Evolutionary conservation across 257 asterid species (phyloP), one percentile per base, ranked within the genome.

Genomic region (Avicennia marina): DNA sequence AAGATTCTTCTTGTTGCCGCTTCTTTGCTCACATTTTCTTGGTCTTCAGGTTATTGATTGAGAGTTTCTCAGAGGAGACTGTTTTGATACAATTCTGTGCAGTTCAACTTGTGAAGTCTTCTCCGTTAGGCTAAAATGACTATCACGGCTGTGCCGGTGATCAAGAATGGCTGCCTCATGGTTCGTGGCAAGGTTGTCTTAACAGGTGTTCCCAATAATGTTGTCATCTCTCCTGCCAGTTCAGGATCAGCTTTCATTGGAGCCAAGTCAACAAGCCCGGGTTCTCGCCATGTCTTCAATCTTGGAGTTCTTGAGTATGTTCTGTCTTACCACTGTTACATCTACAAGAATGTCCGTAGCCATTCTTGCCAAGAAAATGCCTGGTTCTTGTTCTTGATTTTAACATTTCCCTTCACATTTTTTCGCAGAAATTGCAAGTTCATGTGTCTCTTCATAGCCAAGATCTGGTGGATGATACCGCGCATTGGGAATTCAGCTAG

Each of bases 391-490:
- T 4, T 5, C 3, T 18, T 4, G 0, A 29, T 7, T 40, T 11
- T 22, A 22, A 40, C 55, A n/a, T 64, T 56, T 12, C 36, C 17
- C 2, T 60, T 40, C 60, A 16, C 19, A 2, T 18, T 41, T 24
- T 40, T 7, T 44, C 7, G 16, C 76, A 81, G 90, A 65, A 61
- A 70, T 2, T 63, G 53, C 75, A 72, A 69, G 69, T 81, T 84
- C 64, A 22, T 84, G 73, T 76, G 87, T 56, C 80, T 84, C 8
- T 84, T 74, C 61, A 58, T 69, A 0, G 75, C 72, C 47, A 84
- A 81, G 63, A 78, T 84, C 11, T 84, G 94, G 94, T 84, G 94
- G 94, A 84, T 84, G 90, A 78, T 70, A 43, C 94, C 94, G 2
- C 81, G 81, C 1, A 65, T 79, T 7, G 94, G 94, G 40, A 81